Evolutionary conservation across 768 basidiomycete genomes (phyloP).

Genomic region (Pleurotus sapidus): DNA sequence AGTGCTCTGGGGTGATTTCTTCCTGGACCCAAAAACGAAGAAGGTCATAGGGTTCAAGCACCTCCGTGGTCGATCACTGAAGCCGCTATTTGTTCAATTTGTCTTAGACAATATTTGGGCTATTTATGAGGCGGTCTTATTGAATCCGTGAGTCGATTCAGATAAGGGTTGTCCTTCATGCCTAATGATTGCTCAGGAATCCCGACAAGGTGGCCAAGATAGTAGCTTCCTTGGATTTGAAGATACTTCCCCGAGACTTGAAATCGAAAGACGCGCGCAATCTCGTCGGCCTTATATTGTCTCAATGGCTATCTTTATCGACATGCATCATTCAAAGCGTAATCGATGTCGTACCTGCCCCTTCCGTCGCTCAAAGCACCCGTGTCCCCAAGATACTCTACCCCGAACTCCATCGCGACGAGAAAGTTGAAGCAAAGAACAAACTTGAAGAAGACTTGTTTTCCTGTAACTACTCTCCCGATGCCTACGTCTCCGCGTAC

Average conservation of each 20-base stretch:
- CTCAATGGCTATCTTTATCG: conserved; percentile 95
- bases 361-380: conserved; percentile 72
- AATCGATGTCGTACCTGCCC: conserved; percentile 93
- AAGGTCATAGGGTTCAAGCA: conserved; percentile 89
- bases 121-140: conserved; percentile 85
- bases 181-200: conserved; percentile 51
- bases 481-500: conserved; percentile 74
- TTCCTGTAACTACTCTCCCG: conserved; percentile 54
- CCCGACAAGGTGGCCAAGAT: conserved; percentile 89
- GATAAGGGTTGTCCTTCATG: neutral
- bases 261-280: conserved; percentile 88
- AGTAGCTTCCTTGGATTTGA: conserved; percentile 74
- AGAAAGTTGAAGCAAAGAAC: conserved; percentile 60
- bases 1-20: conserved; percentile 97
- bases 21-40: conserved; percentile 94
- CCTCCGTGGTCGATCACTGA: conserved; percentile 80
- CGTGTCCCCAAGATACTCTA: conserved; percentile 92
- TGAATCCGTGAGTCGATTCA: conserved; percentile 75
- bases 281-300: conserved; percentile 83
- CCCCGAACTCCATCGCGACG: conserved; percentile 63
- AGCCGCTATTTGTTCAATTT: conserved; percentile 96
- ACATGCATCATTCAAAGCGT: conserved; percentile 89
- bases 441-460: conserved; percentile 85
- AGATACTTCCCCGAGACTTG: conserved; percentile 84
- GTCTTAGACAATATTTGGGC: conserved; percentile 97